Conservation (phyloP, 805 yeast genomes). For the Metschnikowia similis region DNA sequence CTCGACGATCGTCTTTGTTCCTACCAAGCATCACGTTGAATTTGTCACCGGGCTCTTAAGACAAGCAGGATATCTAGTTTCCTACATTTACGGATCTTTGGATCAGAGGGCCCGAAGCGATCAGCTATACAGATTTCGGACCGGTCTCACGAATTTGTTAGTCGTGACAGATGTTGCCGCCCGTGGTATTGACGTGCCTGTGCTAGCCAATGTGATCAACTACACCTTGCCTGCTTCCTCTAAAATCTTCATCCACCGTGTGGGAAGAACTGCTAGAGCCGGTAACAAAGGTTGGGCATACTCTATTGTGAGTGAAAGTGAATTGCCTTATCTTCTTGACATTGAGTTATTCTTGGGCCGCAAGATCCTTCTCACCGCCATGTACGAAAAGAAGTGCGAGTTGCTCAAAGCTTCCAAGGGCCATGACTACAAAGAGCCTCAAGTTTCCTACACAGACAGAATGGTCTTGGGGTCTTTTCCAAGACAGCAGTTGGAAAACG, state of each 20-base stretch:
- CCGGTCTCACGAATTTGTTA: constrained; percentile 77
- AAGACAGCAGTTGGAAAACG: constrained; percentile 61
- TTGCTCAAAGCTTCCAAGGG: constrained; percentile 45
- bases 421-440: constrained; percentile 48
- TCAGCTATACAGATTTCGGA: constrained; percentile 78
- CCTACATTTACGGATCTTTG: constrained; percentile 89
- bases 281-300: constrained; percentile 98
- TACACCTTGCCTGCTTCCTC: constrained; percentile 88
- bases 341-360: constrained; percentile 85
- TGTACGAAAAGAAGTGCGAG: constrained; percentile 61
- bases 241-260: constrained; percentile 92
- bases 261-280: constrained; percentile 99
- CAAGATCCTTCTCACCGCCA: constrained; percentile 65
- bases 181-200: constrained; percentile 97
- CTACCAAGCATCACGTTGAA: constrained; percentile 97
- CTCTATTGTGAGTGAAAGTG: constrained; percentile 78
- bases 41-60: constrained; percentile 68
- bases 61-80: constrained; percentile 78
- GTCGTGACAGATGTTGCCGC: constrained; percentile 99
- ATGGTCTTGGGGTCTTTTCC: constrained; percentile 84
- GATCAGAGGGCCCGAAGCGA: constrained; percentile 93
- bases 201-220: constrained; percentile 90
- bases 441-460: constrained; percentile 65
- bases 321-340: constrained; percentile 85
- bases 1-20: constrained; percentile 91